Conservation (phyloP, 768 basidiomycete species). For the Agaricus bisporus region DNA sequence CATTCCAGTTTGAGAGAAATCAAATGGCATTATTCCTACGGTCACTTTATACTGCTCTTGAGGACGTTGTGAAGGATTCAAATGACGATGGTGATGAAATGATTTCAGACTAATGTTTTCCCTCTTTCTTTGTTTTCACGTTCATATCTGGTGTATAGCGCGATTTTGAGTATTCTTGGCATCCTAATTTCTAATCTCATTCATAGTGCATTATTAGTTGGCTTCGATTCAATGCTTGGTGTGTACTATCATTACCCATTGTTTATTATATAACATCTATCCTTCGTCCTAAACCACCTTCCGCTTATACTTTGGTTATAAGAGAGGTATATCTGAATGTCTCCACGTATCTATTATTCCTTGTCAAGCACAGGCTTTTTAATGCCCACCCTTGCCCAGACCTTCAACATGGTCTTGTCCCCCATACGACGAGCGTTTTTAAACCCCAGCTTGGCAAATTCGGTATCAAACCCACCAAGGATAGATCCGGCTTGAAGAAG, state of each 20-base stretch:
- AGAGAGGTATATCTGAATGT: too few relatives aligned
- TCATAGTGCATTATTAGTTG: neutral
- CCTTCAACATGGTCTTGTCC: conserved; percentile 36
- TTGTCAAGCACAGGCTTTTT: conserved; percentile 9
- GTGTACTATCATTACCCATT: neutral
- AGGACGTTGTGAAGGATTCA: conserved; percentile 35
- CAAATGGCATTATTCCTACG: conserved; percentile 66
- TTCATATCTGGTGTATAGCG: conserved; percentile 3
- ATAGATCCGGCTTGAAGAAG: conserved; percentile 72
- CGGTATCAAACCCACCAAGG: conserved; percentile 61
- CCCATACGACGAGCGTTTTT: conserved; percentile 28
- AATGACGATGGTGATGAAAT: conserved; percentile 23
- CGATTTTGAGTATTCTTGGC: neutral
- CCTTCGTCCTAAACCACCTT: too few relatives aligned
- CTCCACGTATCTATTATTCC: neutral
- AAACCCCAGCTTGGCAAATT: conserved; percentile 47
- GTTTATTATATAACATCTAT: too few relatives aligned
- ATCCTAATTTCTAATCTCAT: too few relatives aligned
- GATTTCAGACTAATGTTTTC: conserved; percentile 12
- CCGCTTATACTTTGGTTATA: too few relatives aligned
- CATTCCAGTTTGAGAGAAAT: conserved; percentile 63
- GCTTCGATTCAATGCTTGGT: neutral
- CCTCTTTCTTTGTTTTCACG: neutral
- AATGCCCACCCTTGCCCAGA: conserved; percentile 56
- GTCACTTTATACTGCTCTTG: conserved; percentile 35